Percentiles rank a stretch among this genome's conserved stretches.
Conservation (phyloP, 208 protist species). For the Trypanosoma mega region DNA sequence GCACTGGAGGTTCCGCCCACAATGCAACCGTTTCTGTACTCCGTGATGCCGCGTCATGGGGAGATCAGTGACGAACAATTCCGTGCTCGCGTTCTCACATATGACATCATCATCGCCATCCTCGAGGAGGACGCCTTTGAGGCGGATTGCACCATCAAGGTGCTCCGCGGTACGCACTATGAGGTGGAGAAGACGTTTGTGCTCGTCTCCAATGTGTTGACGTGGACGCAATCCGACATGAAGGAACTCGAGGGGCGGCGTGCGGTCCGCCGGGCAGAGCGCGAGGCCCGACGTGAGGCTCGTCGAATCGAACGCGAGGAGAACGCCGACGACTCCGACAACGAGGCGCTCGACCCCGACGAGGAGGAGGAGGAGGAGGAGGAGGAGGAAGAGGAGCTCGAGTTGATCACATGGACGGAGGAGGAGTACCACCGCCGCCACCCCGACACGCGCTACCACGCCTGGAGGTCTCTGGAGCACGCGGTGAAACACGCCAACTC, state of each 20-base stretch:
- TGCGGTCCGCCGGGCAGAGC: constrained; percentile 33
- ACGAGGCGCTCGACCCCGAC: no score
- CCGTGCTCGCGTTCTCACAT: constrained; percentile 52
- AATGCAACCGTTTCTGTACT: constrained; percentile 44
- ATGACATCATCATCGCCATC: constrained; percentile 85
- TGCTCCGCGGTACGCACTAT: constrained; percentile 79
- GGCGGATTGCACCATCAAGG: constrained; percentile 78
- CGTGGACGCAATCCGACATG: constrained; percentile 77
- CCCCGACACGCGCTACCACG: constrained; percentile 82
- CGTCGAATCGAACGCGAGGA: constrained; percentile 38
- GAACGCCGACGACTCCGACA: constrained; percentile 31
- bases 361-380: constrained; percentile 39
- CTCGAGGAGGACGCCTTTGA: constrained; percentile 82
- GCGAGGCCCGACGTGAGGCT: constrained; percentile 39
- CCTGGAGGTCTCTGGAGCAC: constrained; percentile 88
- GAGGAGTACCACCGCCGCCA: constrained; percentile 85
- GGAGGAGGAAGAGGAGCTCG: constrained; percentile 50
- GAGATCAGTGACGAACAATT: constrained; percentile 62
- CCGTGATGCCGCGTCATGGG: constrained; percentile 68
- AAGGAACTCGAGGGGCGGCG: constrained; percentile 47
- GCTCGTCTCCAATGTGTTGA: constrained; percentile 81
- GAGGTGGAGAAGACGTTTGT: constrained; percentile 93
- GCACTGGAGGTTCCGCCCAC: constrained; percentile 31
- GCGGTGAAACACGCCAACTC: constrained; percentile 84
- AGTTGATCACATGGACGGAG: constrained; percentile 76